These are phyloP conservation scores for Fennellomyces sp. DNA, from an alignment of 371 early-diverging fungal species.

Conservation along the genomic window DNA sequence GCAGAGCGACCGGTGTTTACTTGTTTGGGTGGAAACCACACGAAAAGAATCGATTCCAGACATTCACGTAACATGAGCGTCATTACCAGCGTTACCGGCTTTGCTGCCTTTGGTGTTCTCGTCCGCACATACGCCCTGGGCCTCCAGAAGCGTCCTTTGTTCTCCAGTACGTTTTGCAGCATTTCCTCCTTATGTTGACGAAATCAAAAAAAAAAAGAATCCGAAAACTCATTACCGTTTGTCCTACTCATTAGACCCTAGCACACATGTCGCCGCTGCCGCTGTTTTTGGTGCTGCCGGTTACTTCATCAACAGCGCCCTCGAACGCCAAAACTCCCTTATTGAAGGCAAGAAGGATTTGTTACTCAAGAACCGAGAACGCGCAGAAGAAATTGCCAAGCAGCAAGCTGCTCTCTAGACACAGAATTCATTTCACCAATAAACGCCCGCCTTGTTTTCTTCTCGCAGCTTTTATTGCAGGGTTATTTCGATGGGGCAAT, in stretches of 20 bases:
- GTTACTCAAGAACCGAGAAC: conserved; percentile 49
- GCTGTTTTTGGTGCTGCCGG: conserved; percentile 49
- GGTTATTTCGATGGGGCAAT: no score
- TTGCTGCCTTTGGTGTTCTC: conserved; percentile 55
- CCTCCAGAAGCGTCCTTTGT: conserved; percentile 51
- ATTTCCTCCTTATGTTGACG: background rate
- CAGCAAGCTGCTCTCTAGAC: conserved; percentile 22
- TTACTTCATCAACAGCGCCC: conserved; percentile 37
- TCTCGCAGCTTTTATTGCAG: no score
- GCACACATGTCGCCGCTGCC: conserved; percentile 41
- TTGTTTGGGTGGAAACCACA: no score
- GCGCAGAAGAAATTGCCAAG: conserved; percentile 47
- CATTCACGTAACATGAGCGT: conserved; percentile 33
- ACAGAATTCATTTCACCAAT: background rate
- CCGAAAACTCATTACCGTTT: conserved; percentile 2
- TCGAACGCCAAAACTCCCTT: conserved; percentile 43
- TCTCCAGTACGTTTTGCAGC: conserved; percentile 36
- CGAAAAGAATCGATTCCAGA: background rate
- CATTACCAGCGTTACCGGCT: conserved; percentile 51
- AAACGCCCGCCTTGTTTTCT: background rate
- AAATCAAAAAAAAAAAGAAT: background rate
- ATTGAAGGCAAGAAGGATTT: conserved; percentile 53
- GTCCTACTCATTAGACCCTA: conserved; percentile 30
- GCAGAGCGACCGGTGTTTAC: no score
- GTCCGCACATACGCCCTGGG: conserved; percentile 58